These are phyloP conservation scores for Stentor coeruleus DNA, from an alignment of 73 alveolate genomes.

Conservation along the genomic window DNA sequence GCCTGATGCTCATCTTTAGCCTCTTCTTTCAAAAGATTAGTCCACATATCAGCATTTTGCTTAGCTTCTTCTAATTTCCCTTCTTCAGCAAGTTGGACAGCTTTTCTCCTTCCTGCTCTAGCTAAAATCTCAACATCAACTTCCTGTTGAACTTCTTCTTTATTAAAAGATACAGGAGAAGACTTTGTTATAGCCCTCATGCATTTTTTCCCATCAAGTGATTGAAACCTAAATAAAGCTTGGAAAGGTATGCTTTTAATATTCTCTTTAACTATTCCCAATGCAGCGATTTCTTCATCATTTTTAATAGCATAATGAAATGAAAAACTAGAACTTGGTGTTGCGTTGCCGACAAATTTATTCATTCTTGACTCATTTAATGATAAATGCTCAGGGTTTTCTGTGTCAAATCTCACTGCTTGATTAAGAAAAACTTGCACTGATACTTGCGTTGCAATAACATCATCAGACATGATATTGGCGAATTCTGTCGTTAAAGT, in stretches of 20 bases:
- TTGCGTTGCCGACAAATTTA: slow-evolving; percentile 78
- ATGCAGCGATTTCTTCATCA: slow-evolving; percentile 46
- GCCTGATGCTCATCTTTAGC: too few species aligned
- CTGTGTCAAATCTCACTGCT: slow-evolving; percentile 72
- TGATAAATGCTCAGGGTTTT: slow-evolving; percentile 45
- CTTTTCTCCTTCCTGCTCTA: slow-evolving; percentile 66
- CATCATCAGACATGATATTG: slow-evolving; percentile 64
- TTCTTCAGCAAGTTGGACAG: slow-evolving; percentile 69
- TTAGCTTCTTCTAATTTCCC: slow-evolving; percentile 68
- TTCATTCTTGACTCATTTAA: slow-evolving; percentile 49
- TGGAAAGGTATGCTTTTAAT: slow-evolving; percentile 77
- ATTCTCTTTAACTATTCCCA: slow-evolving; percentile 45
- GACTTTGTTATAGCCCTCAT: slow-evolving; percentile 69
- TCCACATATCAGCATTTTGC: slow-evolving; percentile 28
- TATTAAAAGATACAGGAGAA: slow-evolving; percentile 52
- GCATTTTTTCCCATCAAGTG: slow-evolving; percentile 68
- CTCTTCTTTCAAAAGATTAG: not conserved
- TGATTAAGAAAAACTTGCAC: slow-evolving; percentile 69
- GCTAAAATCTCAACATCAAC: slow-evolving; percentile 71
- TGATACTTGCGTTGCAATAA: slow-evolving; percentile 80
- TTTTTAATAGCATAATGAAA: slow-evolving; percentile 77
- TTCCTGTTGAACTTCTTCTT: slow-evolving; percentile 59
- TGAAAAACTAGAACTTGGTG: slow-evolving; percentile 62
- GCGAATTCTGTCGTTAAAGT: slow-evolving; percentile 70
- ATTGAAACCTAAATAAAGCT: slow-evolving; percentile 50